phyloP scores from a whole-genome alignment of 768 basidiomycete species.

The Trametes elegans region DNA sequence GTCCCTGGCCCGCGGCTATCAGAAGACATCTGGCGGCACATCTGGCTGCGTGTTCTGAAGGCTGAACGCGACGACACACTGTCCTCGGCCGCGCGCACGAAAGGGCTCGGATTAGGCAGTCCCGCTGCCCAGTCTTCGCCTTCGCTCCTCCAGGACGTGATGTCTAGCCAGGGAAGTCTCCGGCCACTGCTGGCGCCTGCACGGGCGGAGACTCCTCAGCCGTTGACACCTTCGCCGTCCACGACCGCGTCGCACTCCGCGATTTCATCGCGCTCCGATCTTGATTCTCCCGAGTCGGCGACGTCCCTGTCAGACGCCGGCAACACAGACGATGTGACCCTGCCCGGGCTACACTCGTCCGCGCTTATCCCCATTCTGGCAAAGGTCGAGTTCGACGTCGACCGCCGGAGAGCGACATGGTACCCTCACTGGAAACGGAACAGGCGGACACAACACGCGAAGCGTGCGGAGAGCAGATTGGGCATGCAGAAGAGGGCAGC shows the following conservation, averaged over 20 bases:
- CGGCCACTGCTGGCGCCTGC: constrained; percentile 49
- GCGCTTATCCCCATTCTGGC: constrained; percentile 82
- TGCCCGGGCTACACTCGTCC: constrained; percentile 63
- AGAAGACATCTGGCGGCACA: constrained; percentile 82
- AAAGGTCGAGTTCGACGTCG: constrained; percentile 95
- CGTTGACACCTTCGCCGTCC: constrained; percentile 45
- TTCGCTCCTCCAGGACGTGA: constrained; percentile 33
- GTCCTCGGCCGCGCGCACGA: constrained; percentile 35
- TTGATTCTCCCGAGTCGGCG: constrained; percentile 55
- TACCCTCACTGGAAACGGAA: constrained; percentile 81
- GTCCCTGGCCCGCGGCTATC: constrained; percentile 75
- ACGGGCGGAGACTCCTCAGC: constrained; percentile 35
- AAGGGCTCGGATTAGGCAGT: constrained; percentile 44
- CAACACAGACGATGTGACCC: constrained; percentile 50
- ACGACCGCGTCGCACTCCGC: constrained; percentile 28
- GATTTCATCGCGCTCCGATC: constrained; percentile 42
- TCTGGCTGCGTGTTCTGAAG: constrained; percentile 75
- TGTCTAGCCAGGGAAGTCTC: constrained; percentile 27
- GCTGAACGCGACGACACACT: constrained; percentile 49
- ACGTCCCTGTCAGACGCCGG: constrained; percentile 26
- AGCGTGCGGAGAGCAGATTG: constrained; percentile 46
- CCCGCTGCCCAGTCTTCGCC: constrained; percentile 25
- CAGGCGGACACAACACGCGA: constrained; percentile 57
- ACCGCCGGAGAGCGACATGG: constrained; percentile 76
- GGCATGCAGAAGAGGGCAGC: constrained; percentile 29